Evolutionary conservation across 768 basidiomycete genomes (phyloP), one percentile per base, ranked within the genome.

Genomic region (Sarcodon sp.): DNA sequence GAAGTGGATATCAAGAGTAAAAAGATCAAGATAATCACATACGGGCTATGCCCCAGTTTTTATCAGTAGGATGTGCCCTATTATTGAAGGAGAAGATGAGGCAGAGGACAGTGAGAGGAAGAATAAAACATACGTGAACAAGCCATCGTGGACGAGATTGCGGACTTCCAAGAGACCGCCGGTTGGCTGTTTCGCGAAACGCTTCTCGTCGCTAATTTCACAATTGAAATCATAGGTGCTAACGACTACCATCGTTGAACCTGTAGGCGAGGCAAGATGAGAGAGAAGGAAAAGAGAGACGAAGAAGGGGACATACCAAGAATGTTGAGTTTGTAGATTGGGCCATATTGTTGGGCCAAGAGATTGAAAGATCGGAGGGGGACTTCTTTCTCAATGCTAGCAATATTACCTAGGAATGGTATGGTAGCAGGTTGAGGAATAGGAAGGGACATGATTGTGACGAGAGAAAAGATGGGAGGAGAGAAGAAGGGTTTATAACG

Each of bases 31-130:
- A 27, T 27, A 4, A 27, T 3, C 21, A 27, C 68, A 38, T 56
- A 71, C 70, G 71, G 12, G 69, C 69, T 44, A 70, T 58, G 13
- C 58, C 67, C 71, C 72, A 76, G 55, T 70, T 72, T n/a, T 65
- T 63, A 51, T 76, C 73, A 11, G 64, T 61, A 11, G 61, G 53
- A 39, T 66, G 58, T 0, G 72, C 71, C 59, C 39, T 41, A 4
- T 41, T 8, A n/a, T n/a, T n/a, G n/a, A 16, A 15, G n/a, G 39
- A 11, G 39, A 41, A 27, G 13, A 27, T 27, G 21, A 27, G 21
- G 21, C 21, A 33, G 34, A 46, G 31, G 46, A 10, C 4, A 27
- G 36, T 27, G 34, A 33, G 44, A 41, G 48, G 47, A 48, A 10
- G 16, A 33, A 7, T 16, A 6, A 4, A 18, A 47, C 59, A 7